phyloP scores from a whole-genome alignment of 257 asterid genomes.

The Knoxia roxburghii region DNA sequence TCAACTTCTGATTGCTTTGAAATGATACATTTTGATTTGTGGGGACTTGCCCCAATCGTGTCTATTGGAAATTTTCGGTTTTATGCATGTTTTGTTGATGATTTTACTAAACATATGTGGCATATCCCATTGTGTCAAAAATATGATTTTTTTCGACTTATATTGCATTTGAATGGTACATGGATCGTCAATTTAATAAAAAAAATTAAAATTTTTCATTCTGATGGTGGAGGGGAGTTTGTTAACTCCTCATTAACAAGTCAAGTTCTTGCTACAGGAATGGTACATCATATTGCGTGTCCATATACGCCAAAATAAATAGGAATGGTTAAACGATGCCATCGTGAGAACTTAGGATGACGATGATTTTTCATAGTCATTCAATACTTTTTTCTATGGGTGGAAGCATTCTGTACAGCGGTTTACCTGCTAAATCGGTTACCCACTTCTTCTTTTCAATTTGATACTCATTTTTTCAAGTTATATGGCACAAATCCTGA shows the following conservation, averaged over 20 bases:
- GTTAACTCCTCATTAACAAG: neutral
- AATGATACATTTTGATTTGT: too few relatives aligned
- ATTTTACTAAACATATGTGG: neutral
- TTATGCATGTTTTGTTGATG: neutral
- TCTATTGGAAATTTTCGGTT: neutral
- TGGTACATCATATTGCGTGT: neutral
- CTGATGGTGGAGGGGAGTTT: neutral
- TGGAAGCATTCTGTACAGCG: neutral
- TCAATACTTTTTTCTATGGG: neutral
- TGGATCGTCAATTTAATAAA: neutral
- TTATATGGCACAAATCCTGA: neutral
- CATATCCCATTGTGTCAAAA: neutral
- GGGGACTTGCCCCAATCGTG: neutral
- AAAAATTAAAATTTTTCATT: neutral
- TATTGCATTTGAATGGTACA: neutral
- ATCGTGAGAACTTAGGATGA: neutral
- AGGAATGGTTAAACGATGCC: neutral
- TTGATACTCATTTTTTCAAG: neutral
- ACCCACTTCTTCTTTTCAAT: neutral
- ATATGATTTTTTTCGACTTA: neutral
- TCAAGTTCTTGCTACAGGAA: neutral
- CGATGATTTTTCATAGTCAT: constrained; percentile 1
- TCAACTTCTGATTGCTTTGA: too few relatives aligned
- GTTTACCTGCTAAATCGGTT: neutral
- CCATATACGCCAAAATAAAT: neutral